A percentile compares a stretch with the other conserved stretches of the same genome.
These are phyloP conservation scores for Zea mays DNA, from an alignment of 176 grass and related monocot genomes.

Conservation along the genomic window Zm-B73-REFERENCE-NAM-5.0 NC_050099.1:181940001-181940500, in stretches of 20 bases:
- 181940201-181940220: not conserved
- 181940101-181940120: not conserved
- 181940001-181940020: not conserved
- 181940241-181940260: constrained; percentile 99
- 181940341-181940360: constrained; percentile 60
- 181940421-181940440: constrained; percentile 91
- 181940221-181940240: constrained; percentile 41
- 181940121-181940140: constrained; percentile 24
- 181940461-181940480: constrained; percentile 99
- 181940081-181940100: constrained; percentile 22
- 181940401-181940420: not conserved
- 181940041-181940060: not conserved
- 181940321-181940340: constrained; percentile 99
- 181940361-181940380: constrained; percentile 31
- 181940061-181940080: not conserved
- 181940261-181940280: constrained; percentile 99
- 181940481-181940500: constrained; percentile 67
- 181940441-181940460: constrained; percentile 99
- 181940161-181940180: constrained; percentile 16
- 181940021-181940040: not conserved
- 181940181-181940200: constrained; percentile 15
- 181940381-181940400: constrained; percentile 27
- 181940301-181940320: constrained; percentile 93
- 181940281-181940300: constrained; percentile 99
- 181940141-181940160: constrained; percentile 22